phyloP scores from a whole-genome alignment of 805 yeast species.

The Myxozyma nipponensis region DNA sequence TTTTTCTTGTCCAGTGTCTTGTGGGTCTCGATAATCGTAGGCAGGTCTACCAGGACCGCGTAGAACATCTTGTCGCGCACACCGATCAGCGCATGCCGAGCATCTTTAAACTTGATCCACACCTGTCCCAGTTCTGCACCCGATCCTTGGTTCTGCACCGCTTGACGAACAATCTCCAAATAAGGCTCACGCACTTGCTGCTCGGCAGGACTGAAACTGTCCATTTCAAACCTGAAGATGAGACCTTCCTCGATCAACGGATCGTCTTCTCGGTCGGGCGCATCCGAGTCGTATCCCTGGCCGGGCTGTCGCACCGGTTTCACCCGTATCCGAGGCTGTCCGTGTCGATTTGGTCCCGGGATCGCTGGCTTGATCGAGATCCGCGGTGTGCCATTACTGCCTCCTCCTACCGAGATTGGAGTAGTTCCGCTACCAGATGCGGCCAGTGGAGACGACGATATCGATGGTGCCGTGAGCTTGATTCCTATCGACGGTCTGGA shows the following conservation, averaged over 20 bases:
- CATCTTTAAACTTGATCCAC: constrained; percentile 76
- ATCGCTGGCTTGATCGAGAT: constrained; percentile 26
- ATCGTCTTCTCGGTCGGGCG: constrained; percentile 92
- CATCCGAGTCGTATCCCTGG: constrained; percentile 95
- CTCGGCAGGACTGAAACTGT: constrained; percentile 21
- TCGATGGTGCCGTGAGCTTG: neutral
- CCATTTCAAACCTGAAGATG: constrained; percentile 49
- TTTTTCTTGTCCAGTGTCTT: constrained; percentile 88
- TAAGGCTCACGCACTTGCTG: constrained; percentile 19
- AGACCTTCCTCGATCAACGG: constrained; percentile 88
- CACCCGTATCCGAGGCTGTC: constrained; percentile 48
- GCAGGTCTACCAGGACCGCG: constrained; percentile 83
- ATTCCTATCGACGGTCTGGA: neutral
- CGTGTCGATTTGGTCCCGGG: constrained; percentile 7
- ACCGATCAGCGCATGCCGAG: constrained; percentile 69
- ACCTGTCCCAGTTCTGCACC: constrained; percentile 74
- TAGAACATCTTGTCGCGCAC: constrained; percentile 70
- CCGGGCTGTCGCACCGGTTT: constrained; percentile 73
- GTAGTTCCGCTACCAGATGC: neutral
- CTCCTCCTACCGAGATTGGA: neutral
- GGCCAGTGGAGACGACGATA: constrained; percentile 1
- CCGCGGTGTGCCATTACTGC: constrained; percentile 19
- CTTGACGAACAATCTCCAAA: constrained; percentile 11
- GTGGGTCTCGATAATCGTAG: constrained; percentile 80
- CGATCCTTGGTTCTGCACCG: constrained; percentile 31